Conservation (phyloP, 164 flowering plant genomes). For the Protea cynaroides region DNA sequence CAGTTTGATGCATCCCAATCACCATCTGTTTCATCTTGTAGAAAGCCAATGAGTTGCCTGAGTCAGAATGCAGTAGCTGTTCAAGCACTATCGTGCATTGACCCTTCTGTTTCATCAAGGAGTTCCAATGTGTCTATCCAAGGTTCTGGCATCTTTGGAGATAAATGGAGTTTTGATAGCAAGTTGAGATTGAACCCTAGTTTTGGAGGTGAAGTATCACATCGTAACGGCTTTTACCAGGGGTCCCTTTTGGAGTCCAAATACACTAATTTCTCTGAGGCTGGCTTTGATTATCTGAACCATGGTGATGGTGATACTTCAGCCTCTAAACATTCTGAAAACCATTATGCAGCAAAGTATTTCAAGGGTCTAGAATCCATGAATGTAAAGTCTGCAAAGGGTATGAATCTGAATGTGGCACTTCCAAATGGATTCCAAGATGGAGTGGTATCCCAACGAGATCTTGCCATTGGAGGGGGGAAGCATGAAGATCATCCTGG, state of each 20-base stretch:
- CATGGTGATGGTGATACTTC: conserved; percentile 6
- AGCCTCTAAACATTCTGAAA: conserved; percentile 20
- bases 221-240: conserved; percentile 11
- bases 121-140: conserved; percentile 11
- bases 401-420: conserved; percentile 28
- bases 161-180: conserved; percentile 16
- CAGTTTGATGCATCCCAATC: conserved; percentile 18
- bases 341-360: conserved; percentile 15
- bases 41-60: conserved; percentile 14
- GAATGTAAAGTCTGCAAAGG: conserved; percentile 33
- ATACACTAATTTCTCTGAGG: conserved; percentile 19
- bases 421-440: conserved; percentile 24
- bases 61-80: conserved; percentile 17
- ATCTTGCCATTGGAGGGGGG: conserved; percentile 21
- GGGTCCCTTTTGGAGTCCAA: conserved; percentile 17
- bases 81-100: conserved; percentile 19
- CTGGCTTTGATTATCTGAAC: conserved; percentile 17
- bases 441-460: conserved; percentile 15
- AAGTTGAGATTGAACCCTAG: conserved; percentile 16
- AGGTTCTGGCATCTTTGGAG: conserved; percentile 10
- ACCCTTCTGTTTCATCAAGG: conserved; percentile 10
- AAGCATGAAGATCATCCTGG: conserved; percentile 20
- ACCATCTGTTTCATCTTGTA: conserved; percentile 24
- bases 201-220: conserved; percentile 15
- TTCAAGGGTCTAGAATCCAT: conserved; percentile 23